These are phyloP conservation scores for Helenozyma baotianmanensis DNA, from an alignment of 805 yeast genomes.

Conservation along the genomic window DNA sequence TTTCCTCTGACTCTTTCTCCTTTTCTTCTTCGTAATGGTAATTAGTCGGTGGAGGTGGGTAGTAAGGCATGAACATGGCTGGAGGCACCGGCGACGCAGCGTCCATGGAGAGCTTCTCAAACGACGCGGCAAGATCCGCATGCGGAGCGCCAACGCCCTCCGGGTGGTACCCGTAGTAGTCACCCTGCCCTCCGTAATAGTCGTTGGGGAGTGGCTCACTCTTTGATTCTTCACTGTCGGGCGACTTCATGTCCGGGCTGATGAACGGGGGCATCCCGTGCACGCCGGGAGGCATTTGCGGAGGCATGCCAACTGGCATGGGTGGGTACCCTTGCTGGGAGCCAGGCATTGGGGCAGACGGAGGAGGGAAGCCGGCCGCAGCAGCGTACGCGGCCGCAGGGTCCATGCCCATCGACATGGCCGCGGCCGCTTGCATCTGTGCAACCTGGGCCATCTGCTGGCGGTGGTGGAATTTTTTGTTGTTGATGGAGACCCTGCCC, in stretches of 20 bases:
- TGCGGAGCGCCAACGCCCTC: no score
- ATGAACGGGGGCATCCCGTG: conserved; percentile 4
- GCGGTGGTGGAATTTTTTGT: conserved; percentile 30
- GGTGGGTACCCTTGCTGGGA: conserved; percentile 6
- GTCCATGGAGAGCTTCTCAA: conserved; percentile 1
- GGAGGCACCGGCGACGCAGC: no score
- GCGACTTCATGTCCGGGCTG: no score
- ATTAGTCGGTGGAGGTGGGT: no score
- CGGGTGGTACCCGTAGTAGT: not conserved
- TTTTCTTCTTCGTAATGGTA: no score
- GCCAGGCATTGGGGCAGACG: conserved; percentile 3
- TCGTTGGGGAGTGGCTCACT: no score
- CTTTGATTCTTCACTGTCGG: no score
- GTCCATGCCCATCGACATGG: conserved; percentile 36
- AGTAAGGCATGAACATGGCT: conserved; percentile 93
- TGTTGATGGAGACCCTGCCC: conserved; percentile 56
- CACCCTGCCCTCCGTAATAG: not conserved
- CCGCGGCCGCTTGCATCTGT: conserved; percentile 36
- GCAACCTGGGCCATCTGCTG: conserved; percentile 26
- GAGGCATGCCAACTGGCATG: conserved; percentile 10
- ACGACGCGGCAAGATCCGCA: not conserved
- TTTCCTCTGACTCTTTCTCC: no score
- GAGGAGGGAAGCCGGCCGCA: conserved; percentile 17
- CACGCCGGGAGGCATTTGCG: conserved; percentile 7
- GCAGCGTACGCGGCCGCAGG: conserved; percentile 17